phyloP scores from a whole-genome alignment of 2,329 filamentous ascomycete genomes.

The Penicillium occitanis region DNA sequence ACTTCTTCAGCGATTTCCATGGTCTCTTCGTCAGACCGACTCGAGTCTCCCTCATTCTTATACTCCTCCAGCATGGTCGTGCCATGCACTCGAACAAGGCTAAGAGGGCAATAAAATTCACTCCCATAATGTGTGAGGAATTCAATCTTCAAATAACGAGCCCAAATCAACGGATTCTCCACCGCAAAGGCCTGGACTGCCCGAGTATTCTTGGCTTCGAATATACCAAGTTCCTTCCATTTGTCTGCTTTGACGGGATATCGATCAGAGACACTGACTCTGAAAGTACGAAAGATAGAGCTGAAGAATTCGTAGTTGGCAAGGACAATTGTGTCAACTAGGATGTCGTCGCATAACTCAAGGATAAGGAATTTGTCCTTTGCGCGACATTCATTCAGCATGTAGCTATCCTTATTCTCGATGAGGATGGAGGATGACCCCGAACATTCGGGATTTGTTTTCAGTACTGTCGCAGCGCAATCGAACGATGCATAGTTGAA shows the following conservation, averaged over 20 bases:
- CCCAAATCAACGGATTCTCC: constrained; percentile 94
- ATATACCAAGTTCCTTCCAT: constrained; percentile 85
- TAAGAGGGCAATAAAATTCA: constrained; percentile 94
- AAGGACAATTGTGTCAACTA: constrained; percentile 93
- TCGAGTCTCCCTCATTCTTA: constrained; percentile 75
- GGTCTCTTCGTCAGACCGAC: constrained; percentile 59
- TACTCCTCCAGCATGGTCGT: constrained; percentile 94
- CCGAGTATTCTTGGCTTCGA: constrained; percentile 86
- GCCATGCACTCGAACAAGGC: constrained; percentile 85
- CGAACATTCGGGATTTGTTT: constrained; percentile 82
- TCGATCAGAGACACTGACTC: constrained; percentile 87
- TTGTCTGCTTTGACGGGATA: constrained; percentile 91
- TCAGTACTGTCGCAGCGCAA: constrained; percentile 88
- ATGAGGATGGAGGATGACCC: constrained; percentile 85
- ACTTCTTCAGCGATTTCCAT: constrained; percentile 49
- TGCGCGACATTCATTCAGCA: constrained; percentile 86
- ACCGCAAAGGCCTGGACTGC: constrained; percentile 93
- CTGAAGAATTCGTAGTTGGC: constrained; percentile 99
- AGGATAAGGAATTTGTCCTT: constrained; percentile 92
- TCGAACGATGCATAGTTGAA: constrained; percentile 99
- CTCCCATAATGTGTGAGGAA: constrained; percentile 92
- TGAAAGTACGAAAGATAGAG: constrained; percentile 88
- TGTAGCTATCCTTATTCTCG: constrained; percentile 98
- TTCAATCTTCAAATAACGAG: constrained; percentile 87
- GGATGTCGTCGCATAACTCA: constrained; percentile 81